A percentile compares a stretch with the other conserved stretches of the same genome.
phyloP scores from a whole-genome alignment of 352 stramenopile genomes.

The Globisporangium acanthophoron region DNA sequence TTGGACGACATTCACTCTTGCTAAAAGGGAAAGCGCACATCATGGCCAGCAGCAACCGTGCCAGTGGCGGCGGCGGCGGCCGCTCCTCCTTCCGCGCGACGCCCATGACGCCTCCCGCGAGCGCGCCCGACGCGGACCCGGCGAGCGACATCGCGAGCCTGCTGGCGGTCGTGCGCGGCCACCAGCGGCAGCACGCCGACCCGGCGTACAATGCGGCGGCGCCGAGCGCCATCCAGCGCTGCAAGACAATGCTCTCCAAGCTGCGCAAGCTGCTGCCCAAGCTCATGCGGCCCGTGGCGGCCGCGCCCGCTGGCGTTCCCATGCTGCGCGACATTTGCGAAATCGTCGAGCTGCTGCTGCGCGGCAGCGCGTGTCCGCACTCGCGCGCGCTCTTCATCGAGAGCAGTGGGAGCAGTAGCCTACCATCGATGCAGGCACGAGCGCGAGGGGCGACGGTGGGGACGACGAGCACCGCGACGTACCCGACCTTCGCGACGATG shows the following conservation, averaged over 20 bases:
- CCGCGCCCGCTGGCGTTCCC: slow-evolving; percentile 22
- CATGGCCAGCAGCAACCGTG: not conserved
- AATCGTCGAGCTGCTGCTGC: slow-evolving; percentile 41
- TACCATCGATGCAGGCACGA: not conserved
- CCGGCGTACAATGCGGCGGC: slow-evolving; percentile 27
- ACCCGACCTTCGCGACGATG: slow-evolving; percentile 51
- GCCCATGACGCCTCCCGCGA: not conserved
- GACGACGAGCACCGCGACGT: slow-evolving; percentile 11
- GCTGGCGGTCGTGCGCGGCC: slow-evolving; percentile 31
- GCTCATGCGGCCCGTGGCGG: slow-evolving; percentile 48
- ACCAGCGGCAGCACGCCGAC: slow-evolving; percentile 47
- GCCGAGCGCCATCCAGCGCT: slow-evolving; percentile 33
- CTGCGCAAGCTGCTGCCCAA: slow-evolving; percentile 63
- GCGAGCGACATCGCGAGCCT: slow-evolving; percentile 51
- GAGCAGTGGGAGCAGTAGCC: not conserved
- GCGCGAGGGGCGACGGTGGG: not conserved
- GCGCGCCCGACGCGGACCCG: slow-evolving; percentile 19
- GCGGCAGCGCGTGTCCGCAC: slow-evolving; percentile 43
- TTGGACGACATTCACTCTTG: not conserved
- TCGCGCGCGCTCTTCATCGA: slow-evolving; percentile 59
- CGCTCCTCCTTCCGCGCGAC: not conserved
- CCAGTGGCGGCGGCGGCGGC: too few species aligned
- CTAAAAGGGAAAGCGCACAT: not conserved
- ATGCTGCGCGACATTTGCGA: slow-evolving; percentile 56
- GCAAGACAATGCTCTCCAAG: slow-evolving; percentile 68